These are phyloP conservation scores for Diphasiastrum complanatum DNA, from an alignment of 83 land plant species.

Conservation along the genomic window DNA sequence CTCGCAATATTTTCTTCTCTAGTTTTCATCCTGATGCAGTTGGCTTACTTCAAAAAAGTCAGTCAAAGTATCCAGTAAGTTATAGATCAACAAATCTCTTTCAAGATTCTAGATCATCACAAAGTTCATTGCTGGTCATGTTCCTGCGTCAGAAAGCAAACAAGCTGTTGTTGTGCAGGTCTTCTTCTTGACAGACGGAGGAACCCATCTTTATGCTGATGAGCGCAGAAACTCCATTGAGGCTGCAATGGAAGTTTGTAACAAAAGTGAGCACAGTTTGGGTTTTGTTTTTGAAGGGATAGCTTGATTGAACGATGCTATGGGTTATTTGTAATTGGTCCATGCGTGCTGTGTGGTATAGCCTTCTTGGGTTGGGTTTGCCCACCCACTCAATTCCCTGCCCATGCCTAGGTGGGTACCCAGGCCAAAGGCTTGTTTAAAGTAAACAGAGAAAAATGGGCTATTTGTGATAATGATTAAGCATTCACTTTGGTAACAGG, in stretches of 20 bases:
- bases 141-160: background rate
- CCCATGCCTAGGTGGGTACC: too few relatives aligned
- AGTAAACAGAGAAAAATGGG: too few relatives aligned
- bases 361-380: too few relatives aligned
- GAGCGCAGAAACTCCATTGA: slow-evolving; percentile 23
- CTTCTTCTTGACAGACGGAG: slow-evolving; percentile 27
- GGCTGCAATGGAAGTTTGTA: slow-evolving; percentile 27
- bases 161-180: slow-evolving; percentile 10
- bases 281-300: slow-evolving; percentile 7
- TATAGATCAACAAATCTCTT: background rate
- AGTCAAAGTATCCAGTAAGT: slow-evolving; percentile 18
- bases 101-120: background rate
- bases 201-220: slow-evolving; percentile 14
- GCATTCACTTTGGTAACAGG: slow-evolving; percentile 5
- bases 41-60: background rate
- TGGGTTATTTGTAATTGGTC: background rate
- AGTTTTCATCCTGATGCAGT: slow-evolving; percentile 30
- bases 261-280: slow-evolving; percentile 8
- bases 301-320: background rate
- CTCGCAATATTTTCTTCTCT: slow-evolving; percentile 19
- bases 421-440: too few relatives aligned
- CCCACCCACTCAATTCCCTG: too few relatives aligned
- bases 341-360: too few relatives aligned
- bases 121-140: slow-evolving; percentile 6
- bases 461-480: too few relatives aligned